Conservation (phyloP, 2,329 filamentous ascomycete genomes). For the Sarocladium brachiariae region DNA sequence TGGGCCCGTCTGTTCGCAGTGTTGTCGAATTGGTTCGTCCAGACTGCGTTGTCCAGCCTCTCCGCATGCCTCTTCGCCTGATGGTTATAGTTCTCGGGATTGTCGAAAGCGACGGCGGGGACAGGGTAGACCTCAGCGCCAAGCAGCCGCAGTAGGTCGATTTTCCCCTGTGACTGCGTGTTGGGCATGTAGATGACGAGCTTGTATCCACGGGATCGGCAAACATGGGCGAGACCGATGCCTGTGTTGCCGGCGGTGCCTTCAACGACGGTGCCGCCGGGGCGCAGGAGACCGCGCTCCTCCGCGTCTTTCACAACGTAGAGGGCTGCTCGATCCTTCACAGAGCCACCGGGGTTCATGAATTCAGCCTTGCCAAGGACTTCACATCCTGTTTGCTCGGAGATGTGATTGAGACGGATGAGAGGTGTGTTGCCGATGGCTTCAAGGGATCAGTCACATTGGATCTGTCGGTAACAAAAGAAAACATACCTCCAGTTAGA, state of each 20-base stretch:
- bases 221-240: slow-evolving; percentile 95
- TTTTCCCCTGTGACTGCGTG: slow-evolving; percentile 96
- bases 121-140: slow-evolving; percentile 96
- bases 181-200: slow-evolving; percentile 99
- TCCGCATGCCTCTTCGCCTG: slow-evolving; percentile 90
- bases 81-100: slow-evolving; percentile 97
- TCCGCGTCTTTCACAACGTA: slow-evolving; percentile 94
- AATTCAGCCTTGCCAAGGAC: slow-evolving; percentile 97
- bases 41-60: slow-evolving; percentile 77
- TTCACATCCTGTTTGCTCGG: slow-evolving; percentile 85
- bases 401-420: slow-evolving; percentile 82
- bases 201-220: slow-evolving; percentile 83
- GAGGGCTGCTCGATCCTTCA: slow-evolving; percentile 93
- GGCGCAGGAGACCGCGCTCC: slow-evolving; percentile 70
- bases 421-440: slow-evolving; percentile 97
- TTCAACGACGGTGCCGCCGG: slow-evolving; percentile 92
- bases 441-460: slow-evolving; percentile 26
- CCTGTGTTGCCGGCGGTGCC: slow-evolving; percentile 97
- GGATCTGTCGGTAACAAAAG: not conserved
- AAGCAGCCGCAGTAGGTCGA: slow-evolving; percentile 82
- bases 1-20: slow-evolving; percentile 88
- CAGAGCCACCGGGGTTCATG: slow-evolving; percentile 92
- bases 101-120: slow-evolving; percentile 89
- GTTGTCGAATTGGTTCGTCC: slow-evolving; percentile 99
- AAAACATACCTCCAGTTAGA: slow-evolving; percentile 67